Conservation (phyloP, 2,329 filamentous ascomycete species). For the Fusarium sp. region DNA sequence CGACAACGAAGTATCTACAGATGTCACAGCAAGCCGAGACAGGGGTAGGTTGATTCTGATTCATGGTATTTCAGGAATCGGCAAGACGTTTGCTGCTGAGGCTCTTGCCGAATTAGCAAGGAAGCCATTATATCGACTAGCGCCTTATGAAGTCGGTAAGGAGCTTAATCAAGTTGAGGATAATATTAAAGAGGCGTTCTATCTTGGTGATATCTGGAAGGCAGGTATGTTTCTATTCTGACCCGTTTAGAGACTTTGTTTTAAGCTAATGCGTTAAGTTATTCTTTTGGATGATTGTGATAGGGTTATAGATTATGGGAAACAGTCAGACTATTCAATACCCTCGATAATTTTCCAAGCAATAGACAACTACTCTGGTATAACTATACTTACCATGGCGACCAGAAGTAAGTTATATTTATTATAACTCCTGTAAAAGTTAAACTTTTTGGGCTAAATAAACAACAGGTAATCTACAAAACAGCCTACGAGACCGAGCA, state of each 20-base stretch:
- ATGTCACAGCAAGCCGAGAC: neutral
- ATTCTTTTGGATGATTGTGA: neutral
- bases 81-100: neutral
- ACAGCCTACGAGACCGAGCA: too few relatives aligned
- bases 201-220: neutral
- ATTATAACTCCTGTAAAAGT: too few relatives aligned
- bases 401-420: rapidly evolving
- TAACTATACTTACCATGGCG: rapidly evolving
- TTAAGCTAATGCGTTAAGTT: neutral
- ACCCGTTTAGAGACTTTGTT: neutral
- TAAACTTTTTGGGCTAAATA: neutral
- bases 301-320: too few relatives aligned
- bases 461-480: rapidly evolving
- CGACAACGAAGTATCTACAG: rapidly evolving
- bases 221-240: neutral
- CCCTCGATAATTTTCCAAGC: neutral
- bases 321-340: neutral
- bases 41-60: neutral
- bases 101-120: neutral
- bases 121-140: neutral
- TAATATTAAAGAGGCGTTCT: neutral
- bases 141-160: neutral
- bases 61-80: rapidly evolving
- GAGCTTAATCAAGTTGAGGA: neutral
- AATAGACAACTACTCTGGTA: neutral